These are phyloP conservation scores for Parietichytrium sp. DNA, from an alignment of 108 stramenopile genomes.

Conservation along the genomic window DNA sequence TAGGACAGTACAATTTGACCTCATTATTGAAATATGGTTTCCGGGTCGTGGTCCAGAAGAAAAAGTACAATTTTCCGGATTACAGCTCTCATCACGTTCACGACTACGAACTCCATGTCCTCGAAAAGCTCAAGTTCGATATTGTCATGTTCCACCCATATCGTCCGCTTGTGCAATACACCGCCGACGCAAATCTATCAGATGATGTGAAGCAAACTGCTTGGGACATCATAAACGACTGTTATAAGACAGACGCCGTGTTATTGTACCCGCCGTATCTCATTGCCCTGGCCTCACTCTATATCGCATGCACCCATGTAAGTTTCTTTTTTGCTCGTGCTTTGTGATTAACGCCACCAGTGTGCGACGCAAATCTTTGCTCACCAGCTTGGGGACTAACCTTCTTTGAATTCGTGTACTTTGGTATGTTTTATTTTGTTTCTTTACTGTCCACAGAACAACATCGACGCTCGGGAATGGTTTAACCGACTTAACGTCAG, in stretches of 20 bases:
- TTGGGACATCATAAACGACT: slow-evolving; percentile 37
- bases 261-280: slow-evolving; percentile 19
- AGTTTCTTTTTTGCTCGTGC: too few species aligned
- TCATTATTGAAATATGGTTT: neutral
- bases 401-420: too few species aligned
- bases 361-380: too few species aligned
- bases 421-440: too few species aligned
- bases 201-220: neutral
- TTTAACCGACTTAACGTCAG: neutral
- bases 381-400: too few species aligned
- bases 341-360: too few species aligned
- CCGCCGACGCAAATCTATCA: neutral
- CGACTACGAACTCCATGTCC: slow-evolving; percentile 26
- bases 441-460: neutral
- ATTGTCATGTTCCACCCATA: slow-evolving; percentile 21
- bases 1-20: neutral
- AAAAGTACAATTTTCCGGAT: too few species aligned
- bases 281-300: slow-evolving; percentile 13
- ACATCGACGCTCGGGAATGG: neutral
- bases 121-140: neutral
- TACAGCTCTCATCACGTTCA: neutral
- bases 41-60: too few species aligned
- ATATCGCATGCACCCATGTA: too few species aligned
- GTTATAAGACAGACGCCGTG: neutral
- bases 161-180: neutral